phyloP scores from a whole-genome alignment of 2,329 filamentous ascomycete genomes.

The Trichophyton rubrum region DNA sequence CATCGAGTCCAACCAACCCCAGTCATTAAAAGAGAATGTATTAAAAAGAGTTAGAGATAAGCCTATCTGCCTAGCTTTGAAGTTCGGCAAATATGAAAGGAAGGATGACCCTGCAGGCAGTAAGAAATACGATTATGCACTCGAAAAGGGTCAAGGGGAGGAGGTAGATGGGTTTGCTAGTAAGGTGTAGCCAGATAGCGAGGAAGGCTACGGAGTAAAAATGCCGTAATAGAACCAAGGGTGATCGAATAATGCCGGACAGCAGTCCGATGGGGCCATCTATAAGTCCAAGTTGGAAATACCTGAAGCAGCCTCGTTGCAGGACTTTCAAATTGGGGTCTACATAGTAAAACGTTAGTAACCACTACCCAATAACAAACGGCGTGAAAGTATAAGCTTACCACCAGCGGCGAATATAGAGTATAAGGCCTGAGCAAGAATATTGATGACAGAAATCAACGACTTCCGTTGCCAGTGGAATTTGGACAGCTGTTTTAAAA shows the following conservation, averaged over 20 bases:
- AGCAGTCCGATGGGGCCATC: slow-evolving; percentile 72
- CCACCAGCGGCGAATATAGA: slow-evolving; percentile 74
- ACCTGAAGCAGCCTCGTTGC: slow-evolving; percentile 81
- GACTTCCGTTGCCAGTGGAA: slow-evolving; percentile 85
- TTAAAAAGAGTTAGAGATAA: neutral
- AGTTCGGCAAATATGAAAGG: slow-evolving; percentile 66
- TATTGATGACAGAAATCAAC: slow-evolving; percentile 82
- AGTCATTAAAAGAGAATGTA: neutral
- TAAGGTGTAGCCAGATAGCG: slow-evolving; percentile 59
- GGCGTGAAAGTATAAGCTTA: slow-evolving; percentile 18
- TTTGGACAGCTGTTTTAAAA: slow-evolving; percentile 54
- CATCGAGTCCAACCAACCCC: neutral
- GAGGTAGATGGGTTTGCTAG: slow-evolving; percentile 40
- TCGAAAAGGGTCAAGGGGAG: slow-evolving; percentile 54
- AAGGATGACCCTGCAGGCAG: slow-evolving; percentile 67
- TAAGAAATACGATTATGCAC: slow-evolving; percentile 61
- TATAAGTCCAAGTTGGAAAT: slow-evolving; percentile 66
- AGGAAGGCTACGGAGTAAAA: slow-evolving; percentile 91
- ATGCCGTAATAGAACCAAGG: slow-evolving; percentile 70
- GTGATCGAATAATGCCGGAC: slow-evolving; percentile 65
- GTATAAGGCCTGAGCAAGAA: slow-evolving; percentile 92
- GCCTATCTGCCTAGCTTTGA: neutral
- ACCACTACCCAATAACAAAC: neutral
- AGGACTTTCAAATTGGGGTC: slow-evolving; percentile 64
- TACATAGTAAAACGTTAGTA: slow-evolving; percentile 11